Conservation (phyloP, 768 basidiomycete species). For the Boletus reticulatus region DNA sequence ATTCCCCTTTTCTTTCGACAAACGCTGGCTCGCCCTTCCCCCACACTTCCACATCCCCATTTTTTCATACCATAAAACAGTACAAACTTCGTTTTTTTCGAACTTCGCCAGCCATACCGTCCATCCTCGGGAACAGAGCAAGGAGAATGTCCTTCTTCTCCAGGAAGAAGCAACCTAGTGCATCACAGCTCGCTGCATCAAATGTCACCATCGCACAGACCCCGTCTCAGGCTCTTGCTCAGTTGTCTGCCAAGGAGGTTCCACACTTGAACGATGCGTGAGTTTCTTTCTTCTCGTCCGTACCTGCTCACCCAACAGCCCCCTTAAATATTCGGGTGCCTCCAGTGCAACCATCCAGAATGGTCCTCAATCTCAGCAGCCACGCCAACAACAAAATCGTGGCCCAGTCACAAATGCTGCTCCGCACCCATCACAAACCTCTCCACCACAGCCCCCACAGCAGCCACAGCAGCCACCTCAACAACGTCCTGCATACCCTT, state of each 20-base stretch:
- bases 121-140: slow-evolving; percentile 54
- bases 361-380: slow-evolving; percentile 32
- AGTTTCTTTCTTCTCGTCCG: slow-evolving; percentile 22
- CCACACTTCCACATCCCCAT: neutral
- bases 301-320: slow-evolving; percentile 2
- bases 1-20: slow-evolving; percentile 7
- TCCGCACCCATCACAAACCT: slow-evolving; percentile 30
- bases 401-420: slow-evolving; percentile 29
- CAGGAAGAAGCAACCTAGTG: slow-evolving; percentile 73
- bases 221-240: slow-evolving; percentile 66
- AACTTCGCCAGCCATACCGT: slow-evolving; percentile 59
- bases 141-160: slow-evolving; percentile 94
- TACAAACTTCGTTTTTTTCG: slow-evolving; percentile 14
- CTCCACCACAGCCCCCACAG: slow-evolving; percentile 33
- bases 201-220: slow-evolving; percentile 60
- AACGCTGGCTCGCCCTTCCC: slow-evolving; percentile 26
- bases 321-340: neutral
- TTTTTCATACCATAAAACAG: slow-evolving; percentile 13
- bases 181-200: slow-evolving; percentile 40
- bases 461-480: slow-evolving; percentile 32
- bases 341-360: slow-evolving; percentile 22
- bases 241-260: slow-evolving; percentile 40
- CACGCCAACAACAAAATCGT: slow-evolving; percentile 37
- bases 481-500: slow-evolving; percentile 71
- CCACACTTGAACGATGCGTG: slow-evolving; percentile 34